Evolutionary conservation across 208 protist genomes (phyloP).

Genomic region (Acanthamoeba sp.): DNA sequence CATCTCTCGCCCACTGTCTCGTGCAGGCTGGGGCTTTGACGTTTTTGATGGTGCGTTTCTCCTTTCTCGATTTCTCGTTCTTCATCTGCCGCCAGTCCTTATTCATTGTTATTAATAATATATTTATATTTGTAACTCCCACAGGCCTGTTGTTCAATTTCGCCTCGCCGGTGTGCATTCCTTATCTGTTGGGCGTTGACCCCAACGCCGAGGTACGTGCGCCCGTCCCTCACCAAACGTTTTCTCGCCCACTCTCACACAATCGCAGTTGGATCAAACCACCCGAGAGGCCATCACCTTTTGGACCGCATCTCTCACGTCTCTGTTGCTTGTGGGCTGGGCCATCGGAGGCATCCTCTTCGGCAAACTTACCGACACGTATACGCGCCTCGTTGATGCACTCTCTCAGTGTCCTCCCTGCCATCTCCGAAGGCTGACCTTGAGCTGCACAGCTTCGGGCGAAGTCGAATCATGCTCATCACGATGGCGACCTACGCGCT

Average conservation of each 20-base stretch:
- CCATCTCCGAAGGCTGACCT: too few relatives aligned
- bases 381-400: background rate
- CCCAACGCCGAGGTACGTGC: constrained; percentile 8
- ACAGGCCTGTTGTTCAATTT: constrained; percentile 62
- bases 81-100: too few relatives aligned
- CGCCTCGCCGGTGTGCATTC: constrained; percentile 44
- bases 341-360: constrained; percentile 63
- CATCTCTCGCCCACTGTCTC: background rate
- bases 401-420: too few relatives aligned
- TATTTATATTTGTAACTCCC: background rate
- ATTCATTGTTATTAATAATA: too few relatives aligned
- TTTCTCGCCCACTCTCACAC: background rate
- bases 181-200: constrained; percentile 59
- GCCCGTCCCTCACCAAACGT: background rate
- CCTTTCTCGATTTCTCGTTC: background rate
- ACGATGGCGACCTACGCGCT: constrained; percentile 34
- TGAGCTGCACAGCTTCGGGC: background rate
- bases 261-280: constrained; percentile 3
- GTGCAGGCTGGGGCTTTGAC: constrained; percentile 58
- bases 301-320: constrained; percentile 56
- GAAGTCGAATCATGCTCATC: constrained; percentile 62
- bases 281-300: constrained; percentile 64
- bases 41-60: constrained; percentile 45
- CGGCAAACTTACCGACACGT: constrained; percentile 71
- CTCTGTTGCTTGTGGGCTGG: constrained; percentile 54